Evolutionary conservation across 2,329 filamentous ascomycete species (phyloP).

Genomic region (Tolypocladium ophioglossoides): DNA sequence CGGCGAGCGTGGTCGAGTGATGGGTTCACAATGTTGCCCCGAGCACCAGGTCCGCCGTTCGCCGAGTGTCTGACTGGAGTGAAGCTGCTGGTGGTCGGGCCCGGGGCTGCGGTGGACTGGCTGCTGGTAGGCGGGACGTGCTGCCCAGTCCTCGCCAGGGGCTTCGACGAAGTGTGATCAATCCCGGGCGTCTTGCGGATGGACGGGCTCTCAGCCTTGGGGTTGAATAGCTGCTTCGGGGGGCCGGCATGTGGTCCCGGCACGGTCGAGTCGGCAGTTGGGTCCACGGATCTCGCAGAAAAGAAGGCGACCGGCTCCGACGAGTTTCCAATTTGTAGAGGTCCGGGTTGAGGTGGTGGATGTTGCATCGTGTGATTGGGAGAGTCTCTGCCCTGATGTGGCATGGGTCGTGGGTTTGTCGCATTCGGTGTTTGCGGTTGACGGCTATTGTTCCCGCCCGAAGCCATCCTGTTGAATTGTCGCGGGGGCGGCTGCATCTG

Average conservation of each 20-base stretch:
- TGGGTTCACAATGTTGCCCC: constrained; percentile 39
- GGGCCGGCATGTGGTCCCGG: constrained; percentile 25
- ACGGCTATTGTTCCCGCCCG: constrained; percentile 8
- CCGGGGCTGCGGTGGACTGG: constrained; percentile 12
- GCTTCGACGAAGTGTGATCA: constrained; percentile 68
- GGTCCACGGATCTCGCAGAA: constrained; percentile 51
- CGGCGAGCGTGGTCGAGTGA: constrained; percentile 42
- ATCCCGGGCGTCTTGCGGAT: constrained; percentile 83
- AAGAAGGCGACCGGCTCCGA: constrained; percentile 51
- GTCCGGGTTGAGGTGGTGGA: constrained; percentile 21
- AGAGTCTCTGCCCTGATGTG: constrained; percentile 8
- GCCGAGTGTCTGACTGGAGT: constrained; percentile 19
- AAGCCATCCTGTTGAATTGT: constrained; percentile 9
- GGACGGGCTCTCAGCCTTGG: constrained; percentile 67
- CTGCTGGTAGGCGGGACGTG: constrained; percentile 35
- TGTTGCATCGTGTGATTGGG: constrained; percentile 12
- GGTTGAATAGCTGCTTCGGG: constrained; percentile 56
- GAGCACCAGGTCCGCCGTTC: constrained; percentile 14
- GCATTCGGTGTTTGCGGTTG: constrained; percentile 24
- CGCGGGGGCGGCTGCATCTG: constrained; percentile 11
- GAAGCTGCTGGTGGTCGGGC: constrained; percentile 15
- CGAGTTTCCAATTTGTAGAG: constrained; percentile 10
- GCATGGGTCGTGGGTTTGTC: constrained; percentile 10
- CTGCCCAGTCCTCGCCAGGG: constrained; percentile 48
- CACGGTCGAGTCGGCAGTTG: constrained; percentile 10